Base-by-base conservation (phyloP, 2,329 filamentous ascomycete species). In the Ophiostoma angusticollis region DNA sequence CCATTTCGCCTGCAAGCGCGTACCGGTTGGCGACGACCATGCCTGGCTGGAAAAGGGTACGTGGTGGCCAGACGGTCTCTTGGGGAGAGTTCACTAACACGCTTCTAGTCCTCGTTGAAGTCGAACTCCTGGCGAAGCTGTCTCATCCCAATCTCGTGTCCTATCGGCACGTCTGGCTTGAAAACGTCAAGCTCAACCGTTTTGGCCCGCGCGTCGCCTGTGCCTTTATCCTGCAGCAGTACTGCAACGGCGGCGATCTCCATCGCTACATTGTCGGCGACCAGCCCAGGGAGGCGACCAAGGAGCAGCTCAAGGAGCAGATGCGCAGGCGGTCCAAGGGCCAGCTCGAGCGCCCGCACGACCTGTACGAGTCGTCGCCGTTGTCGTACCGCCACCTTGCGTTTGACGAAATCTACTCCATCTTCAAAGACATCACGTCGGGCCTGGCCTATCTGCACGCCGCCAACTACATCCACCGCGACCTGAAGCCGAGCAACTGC, bases 81-180 rank as follows among this genome's bases (percentile, higher is more conserved):
- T n/a, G n/a, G n/a, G n/a, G n/a, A n/a, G n/a, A n/a, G n/a, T n/a
- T n/a, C n/a, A n/a, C n/a, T n/a, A n/a, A n/a, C n/a, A n/a, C n/a
- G n/a, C n/a, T n/a, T n/a, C n/a, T n/a, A n/a, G 72, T 96, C 2
- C 66, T 98, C 37, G 72, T 91, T 32, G 91, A 98, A 58, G 93
- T 98, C 2, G 86, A 94, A 59, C 67, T 96, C 18, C 71, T 98
- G 18, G 86, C 93, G 50, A 83, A 84, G 50, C 72, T 98, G 4
- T 91, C 85, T 0, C 91, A 98, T 54, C 84, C 87, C 41, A 98
- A 98, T 46, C 68, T 98, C 8, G 91, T 98, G 1, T 93, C 87
- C 0, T 98, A 98, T 57, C 80, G 89, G 6, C 91, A 96, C 60
- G 91, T 94, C 23, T 98, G 91, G 91, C 70, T 98, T 13, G 89